Percentiles rank a stretch among this genome's conserved stretches.
phyloP scores from a whole-genome alignment of 192 early-diverging fungal species.

The Coemansia sp. region DNA sequence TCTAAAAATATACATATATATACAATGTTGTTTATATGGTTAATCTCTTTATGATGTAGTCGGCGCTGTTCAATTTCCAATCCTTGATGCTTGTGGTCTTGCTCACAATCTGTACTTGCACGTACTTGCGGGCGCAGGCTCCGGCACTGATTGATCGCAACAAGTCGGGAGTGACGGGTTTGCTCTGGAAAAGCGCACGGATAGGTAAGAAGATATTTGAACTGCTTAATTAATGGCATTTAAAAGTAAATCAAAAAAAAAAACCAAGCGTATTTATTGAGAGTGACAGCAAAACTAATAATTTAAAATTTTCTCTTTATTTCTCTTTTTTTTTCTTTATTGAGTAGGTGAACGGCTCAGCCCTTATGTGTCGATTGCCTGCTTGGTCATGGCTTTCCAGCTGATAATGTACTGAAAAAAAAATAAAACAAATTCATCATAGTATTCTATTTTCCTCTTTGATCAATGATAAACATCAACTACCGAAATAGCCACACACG shows the following conservation, averaged over 20 bases:
- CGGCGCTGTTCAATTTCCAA: constrained; percentile 96
- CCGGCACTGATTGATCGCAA: constrained; percentile 83
- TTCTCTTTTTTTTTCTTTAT: background rate
- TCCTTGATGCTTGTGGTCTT: constrained; percentile 88
- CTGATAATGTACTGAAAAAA: constrained; percentile 55
- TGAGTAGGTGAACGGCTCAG: constrained; percentile 83
- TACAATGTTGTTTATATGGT: too few species aligned
- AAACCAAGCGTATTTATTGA: background rate
- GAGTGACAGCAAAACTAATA: too few species aligned
- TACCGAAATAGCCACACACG: background rate
- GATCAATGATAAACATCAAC: constrained; percentile 5
- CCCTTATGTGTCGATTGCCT: constrained; percentile 92
- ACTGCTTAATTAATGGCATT: background rate
- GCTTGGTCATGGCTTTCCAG: constrained; percentile 82
- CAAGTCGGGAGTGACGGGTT: constrained; percentile 84
- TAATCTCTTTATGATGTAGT: constrained; percentile 55
- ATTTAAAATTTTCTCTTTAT: background rate
- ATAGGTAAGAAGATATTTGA: constrained; percentile 62
- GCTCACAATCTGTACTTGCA: constrained; percentile 95
- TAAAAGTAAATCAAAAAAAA: background rate
- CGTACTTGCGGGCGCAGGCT: constrained; percentile 87
- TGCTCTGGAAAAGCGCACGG: constrained; percentile 95
- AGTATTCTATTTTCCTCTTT: background rate
- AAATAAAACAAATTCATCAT: background rate
- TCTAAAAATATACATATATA: background rate